Conservation (phyloP, 345 rosid species). For the Gossypium raimondii region DNA sequence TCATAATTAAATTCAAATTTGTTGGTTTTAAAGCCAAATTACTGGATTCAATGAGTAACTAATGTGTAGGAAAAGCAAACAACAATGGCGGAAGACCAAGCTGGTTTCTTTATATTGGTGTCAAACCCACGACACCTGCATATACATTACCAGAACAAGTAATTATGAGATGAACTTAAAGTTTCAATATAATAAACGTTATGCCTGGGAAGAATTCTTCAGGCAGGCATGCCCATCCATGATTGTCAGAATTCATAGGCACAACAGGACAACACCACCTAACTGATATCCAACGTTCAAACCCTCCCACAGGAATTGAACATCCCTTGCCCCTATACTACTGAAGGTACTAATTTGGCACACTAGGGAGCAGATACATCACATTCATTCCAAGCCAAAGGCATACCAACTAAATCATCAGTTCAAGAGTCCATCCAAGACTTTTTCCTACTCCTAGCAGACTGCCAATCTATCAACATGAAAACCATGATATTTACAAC, state of each 20-base stretch:
- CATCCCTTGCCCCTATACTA: not conserved
- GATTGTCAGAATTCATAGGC: not conserved
- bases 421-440: not conserved
- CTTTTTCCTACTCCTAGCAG: not conserved
- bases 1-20: no score
- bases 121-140: constrained; percentile 80
- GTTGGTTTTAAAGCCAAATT: not conserved
- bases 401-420: not conserved
- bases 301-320: not conserved
- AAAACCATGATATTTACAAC: not conserved
- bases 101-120: constrained; percentile 31
- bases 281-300: not conserved
- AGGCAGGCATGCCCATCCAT: not conserved
- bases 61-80: constrained; percentile 6
- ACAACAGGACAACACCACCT: not conserved
- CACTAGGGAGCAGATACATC: not conserved
- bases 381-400: not conserved
- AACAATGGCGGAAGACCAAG: constrained; percentile 12
- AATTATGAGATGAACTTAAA: not conserved
- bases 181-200: not conserved
- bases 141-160: not conserved
- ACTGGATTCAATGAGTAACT: not conserved
- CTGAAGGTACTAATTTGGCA: not conserved
- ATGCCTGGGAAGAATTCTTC: not conserved
- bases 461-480: not conserved